These are phyloP conservation scores for Umbellularia californica DNA, from an alignment of 164 flowering plant species.

Conservation along the genomic window DNA sequence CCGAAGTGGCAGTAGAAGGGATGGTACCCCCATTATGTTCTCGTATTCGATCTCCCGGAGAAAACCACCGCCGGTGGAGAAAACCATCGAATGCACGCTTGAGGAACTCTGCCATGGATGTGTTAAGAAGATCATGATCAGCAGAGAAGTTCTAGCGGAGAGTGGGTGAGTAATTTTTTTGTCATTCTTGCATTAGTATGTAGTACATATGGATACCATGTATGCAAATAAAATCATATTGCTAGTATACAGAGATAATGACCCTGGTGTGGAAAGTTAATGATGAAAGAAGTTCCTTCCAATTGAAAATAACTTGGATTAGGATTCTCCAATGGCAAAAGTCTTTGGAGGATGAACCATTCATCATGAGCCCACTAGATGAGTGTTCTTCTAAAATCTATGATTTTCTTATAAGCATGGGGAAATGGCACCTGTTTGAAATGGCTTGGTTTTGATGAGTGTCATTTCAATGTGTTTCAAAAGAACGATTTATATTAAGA, in stretches of 20 bases:
- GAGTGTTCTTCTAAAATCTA: too few relatives aligned
- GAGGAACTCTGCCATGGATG: constrained; percentile 72
- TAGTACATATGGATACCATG: not conserved
- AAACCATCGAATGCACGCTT: constrained; percentile 63
- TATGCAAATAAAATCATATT: not conserved
- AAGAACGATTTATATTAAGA: not conserved
- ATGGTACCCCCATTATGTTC: constrained; percentile 41
- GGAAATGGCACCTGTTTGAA: too few relatives aligned
- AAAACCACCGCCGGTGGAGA: constrained; percentile 49
- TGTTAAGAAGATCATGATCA: constrained; percentile 50
- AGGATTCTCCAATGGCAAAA: too few relatives aligned
- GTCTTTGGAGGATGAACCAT: too few relatives aligned
- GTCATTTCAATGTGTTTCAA: not conserved
- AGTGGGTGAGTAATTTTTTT: constrained; percentile 36
- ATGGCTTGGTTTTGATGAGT: too few relatives aligned
- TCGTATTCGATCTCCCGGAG: constrained; percentile 36
- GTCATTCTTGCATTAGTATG: not conserved
- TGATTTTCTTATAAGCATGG: too few relatives aligned
- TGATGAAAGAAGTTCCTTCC: not conserved
- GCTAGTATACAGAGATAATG: not conserved
- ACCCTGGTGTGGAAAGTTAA: not conserved
- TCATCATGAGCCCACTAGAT: too few relatives aligned
- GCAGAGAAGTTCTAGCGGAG: constrained; percentile 44
- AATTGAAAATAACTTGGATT: too few relatives aligned
- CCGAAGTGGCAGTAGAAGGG: constrained; percentile 17